A percentile compares a stretch with the other conserved stretches of the same genome.
Evolutionary conservation across 1,139 yeast genomes (phyloP).

Genomic region (Saccharomyces uvarum): DNA sequence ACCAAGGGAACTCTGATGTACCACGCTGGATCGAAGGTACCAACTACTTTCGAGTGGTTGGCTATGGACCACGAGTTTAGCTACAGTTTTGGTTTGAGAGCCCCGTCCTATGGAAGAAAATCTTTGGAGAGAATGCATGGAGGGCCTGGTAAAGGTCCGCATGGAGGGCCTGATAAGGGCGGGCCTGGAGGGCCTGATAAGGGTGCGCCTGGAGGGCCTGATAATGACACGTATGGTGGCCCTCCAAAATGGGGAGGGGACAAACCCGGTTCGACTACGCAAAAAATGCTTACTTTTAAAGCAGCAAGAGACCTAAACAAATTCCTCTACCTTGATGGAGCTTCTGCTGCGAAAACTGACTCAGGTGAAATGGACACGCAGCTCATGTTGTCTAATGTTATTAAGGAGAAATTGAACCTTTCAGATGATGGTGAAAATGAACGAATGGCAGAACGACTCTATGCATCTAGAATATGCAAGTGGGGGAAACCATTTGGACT

Average conservation of each 20-base stretch:
- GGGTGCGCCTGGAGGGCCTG: conserved; percentile 4
- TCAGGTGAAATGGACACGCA: conserved; percentile 59
- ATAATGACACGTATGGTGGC: conserved; percentile 6
- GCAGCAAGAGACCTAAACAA: conserved; percentile 40
- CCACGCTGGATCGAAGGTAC: conserved; percentile 39
- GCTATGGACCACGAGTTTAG: conserved; percentile 55
- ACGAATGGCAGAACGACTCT: conserved; percentile 36
- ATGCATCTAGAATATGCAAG: conserved; percentile 42
- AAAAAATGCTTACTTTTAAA: conserved; percentile 37
- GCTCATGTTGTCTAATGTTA: conserved; percentile 33
- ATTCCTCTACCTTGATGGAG: conserved; percentile 47
- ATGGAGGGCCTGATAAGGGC: conserved; percentile 6
- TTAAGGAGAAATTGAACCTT: conserved; percentile 13
- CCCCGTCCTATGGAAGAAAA: conserved; percentile 18
- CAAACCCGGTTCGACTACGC: background rate
- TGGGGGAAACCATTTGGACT: conserved; percentile 46
- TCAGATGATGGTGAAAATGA: conserved; percentile 25
- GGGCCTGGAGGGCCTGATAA: conserved; percentile 5
- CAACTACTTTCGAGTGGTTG: conserved; percentile 45
- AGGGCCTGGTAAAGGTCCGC: conserved; percentile 6
- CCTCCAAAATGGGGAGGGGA: conserved; percentile 3
- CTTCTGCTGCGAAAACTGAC: conserved; percentile 46
- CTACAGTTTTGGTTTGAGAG: conserved; percentile 36
- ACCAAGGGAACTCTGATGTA: conserved; percentile 49
- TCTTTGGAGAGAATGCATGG: conserved; percentile 8